Evolutionary conservation across 2,329 filamentous ascomycete species (phyloP), one percentile per base, ranked within the genome.

Genomic region (Trichophyton rubrum): DNA sequence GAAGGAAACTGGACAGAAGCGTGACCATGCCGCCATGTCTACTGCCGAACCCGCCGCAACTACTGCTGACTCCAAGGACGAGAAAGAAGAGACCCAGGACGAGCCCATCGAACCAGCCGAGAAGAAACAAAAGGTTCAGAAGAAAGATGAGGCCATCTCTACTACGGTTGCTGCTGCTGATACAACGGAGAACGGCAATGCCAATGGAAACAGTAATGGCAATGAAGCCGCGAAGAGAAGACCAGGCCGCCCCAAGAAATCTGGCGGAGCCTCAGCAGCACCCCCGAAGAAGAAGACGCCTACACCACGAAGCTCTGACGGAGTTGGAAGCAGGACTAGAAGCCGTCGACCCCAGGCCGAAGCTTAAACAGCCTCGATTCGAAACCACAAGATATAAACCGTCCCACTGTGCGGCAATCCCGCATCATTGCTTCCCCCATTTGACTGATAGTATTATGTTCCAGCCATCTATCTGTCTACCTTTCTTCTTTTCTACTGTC

Each of bases 281-380:
- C 58, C 59, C 22, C 61, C 62, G 27, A 56, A 55, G 15, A 63
- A 61, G 60, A 64, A 62, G 41, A 45, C 55, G 2, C 61, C 63
- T 27, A 62, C 57, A 6, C 61, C 62, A 30, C 59, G 64, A 69
- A 71, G 62, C 67, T 69, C 22, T 53, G 65, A 13, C 57, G 71
- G 73, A 8, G 68, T 72, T 62, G 71, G 73, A 38, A 74, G 71
- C 62, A 68, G 73, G 40, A 75, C 73, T 47, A 71, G 73, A 57
- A 74, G 72, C 63, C 71, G 72, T 30, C 49, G 15, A 33, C 71
- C 71, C 56, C 71, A 74, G 64, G 64, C 64, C 45, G 62, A 66
- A 15, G 49, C 49, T 13, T 53, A 24, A 33, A 53, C 2, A 7
- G 6, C n/a, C 47, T 55, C 9, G 11, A 20, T 6, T 9, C 9